Base-by-base conservation (phyloP, 1,284 basidiomycete genomes). In the Agroathelia rolfsii region DNA sequence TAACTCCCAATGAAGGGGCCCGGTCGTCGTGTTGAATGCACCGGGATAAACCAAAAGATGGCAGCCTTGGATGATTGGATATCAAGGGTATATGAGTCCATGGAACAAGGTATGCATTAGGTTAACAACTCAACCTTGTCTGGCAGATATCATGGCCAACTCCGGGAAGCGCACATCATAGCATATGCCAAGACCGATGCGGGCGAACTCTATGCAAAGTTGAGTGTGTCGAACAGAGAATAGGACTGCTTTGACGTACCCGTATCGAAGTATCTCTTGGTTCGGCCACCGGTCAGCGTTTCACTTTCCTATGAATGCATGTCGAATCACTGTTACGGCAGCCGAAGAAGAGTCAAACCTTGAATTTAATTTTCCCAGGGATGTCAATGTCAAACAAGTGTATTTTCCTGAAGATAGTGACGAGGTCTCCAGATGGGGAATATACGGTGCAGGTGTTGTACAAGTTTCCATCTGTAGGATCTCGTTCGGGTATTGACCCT, bases 321-420 rank as follows among this genome's bases (percentile, higher is more conserved):
- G 11, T 6, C 13, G 10, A 28, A 24, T 37, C 28, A 20, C 36
- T 10, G 36, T 34, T 23, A 28, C 32, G 14, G 17, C 18, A 14
- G 9, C 17, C 13, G n/a, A n/a, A n/a, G n/a, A 17, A 26, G 22
- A 8, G 6, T 42, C 60, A 41, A 36, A 84, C 90, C 66, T 94
- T 94, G 75, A 98, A 98, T 3, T 64, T 90, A 58, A 98, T 96
- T 55, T 88, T 83, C 12, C 94, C 94, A 0, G 92, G 92, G 35
- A 97, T 94, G 52, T 98, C 88, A 41, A 99, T 97, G 55, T 99
- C 94, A 52, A 99, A 99, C 6, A 99, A 64, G 52, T 98, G 95
- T 2, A 98, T 73, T 58, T 99, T 97, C 34, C 94, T 77, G 55
- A 97, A 89, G 22, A 76, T 76, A 0, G 86, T 83, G 17, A 98